phyloP scores from a whole-genome alignment of 306 rosid genomes.

The Begonia fuchsioides region DNA sequence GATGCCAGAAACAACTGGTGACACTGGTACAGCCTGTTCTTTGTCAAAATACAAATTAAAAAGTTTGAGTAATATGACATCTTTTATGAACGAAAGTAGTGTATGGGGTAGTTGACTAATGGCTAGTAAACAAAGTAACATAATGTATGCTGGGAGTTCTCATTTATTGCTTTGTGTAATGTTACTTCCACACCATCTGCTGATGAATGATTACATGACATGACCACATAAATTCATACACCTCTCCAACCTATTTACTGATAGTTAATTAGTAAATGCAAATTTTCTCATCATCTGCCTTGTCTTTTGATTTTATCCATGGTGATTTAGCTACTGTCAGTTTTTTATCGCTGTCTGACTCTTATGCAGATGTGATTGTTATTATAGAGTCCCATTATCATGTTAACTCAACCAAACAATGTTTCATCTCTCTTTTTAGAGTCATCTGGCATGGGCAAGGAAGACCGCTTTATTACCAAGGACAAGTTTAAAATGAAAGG shows the following conservation, averaged over 20 bases:
- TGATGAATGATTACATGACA: too few species aligned
- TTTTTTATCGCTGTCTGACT: too few species aligned
- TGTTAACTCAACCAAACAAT: too few species aligned
- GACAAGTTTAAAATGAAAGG: conserved; percentile 38
- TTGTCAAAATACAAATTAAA: background rate
- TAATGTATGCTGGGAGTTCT: too few species aligned
- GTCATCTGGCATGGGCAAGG: conserved; percentile 37
- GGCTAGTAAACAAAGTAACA: too few species aligned
- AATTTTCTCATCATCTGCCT: too few species aligned
- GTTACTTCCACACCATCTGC: too few species aligned
- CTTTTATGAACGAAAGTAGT: background rate
- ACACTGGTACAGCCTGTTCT: conserved; percentile 34
- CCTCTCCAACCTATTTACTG: too few species aligned
- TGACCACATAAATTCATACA: too few species aligned
- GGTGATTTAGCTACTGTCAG: too few species aligned
- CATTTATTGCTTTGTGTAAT: background rate
- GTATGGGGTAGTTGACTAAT: background rate
- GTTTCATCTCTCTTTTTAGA: conserved; percentile 28
- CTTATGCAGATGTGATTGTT: background rate
- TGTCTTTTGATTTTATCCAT: too few species aligned
- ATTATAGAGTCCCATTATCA: background rate
- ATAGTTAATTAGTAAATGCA: too few species aligned
- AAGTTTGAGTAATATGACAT: background rate
- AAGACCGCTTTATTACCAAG: conserved; percentile 24
- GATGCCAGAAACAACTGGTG: conserved; percentile 59